Evolutionary conservation across 495 filamentous ascomycete species (phyloP), one percentile per base, ranked within the genome.

Genomic region (Daldinia caldariorum): DNA sequence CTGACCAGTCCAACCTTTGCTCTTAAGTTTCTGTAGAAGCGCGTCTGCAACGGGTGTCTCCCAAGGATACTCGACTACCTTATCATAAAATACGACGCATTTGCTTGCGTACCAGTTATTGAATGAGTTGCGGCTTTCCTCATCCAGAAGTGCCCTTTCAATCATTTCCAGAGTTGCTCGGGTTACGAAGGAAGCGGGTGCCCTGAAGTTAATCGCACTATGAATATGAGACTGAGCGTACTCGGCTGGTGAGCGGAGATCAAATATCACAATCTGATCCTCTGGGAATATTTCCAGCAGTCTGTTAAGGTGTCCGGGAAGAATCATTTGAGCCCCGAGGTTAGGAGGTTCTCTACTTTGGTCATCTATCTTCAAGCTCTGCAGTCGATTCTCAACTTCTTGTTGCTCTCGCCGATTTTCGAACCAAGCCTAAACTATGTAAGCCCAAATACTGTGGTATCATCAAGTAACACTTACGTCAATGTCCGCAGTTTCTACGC

Each of bases 41-140:
- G 79, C 76, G 13, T 80, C 78, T 35, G 82, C 82, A 12, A 76
- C 73, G 9, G 82, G 82, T 43, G 81, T 82, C 55, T 84, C 81
- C 81, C 82, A 83, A 10, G 80, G 62, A 26, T 78, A 82, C 37
- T 84, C 82, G 8, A 82, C 72, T 3, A 79, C 71, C 38, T 79
- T 73, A 59, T 83, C 82, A 65, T 84, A 84, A 50, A 84, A 82
- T n/a, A 84, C 79, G 14, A 84, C 74, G 16, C 82, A 83, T 51
- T 77, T 79, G 51, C 72, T 81, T 18, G 76, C 74, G 12, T 71
- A 73, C 82, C 82, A 83, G 29, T 82, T 81, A 66, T 74, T 73
- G 56, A 84, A 84, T 56, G 75, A 79, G 35, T 76, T 77, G 0
- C 80, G 78, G 65, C 78, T 80, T 32, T 79, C 75, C 55, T 81